Percentiles rank a stretch among this genome's conserved stretches.
Conservation (phyloP, 2,329 filamentous ascomycete species). For the Parastagonospora nodorum region DNA sequence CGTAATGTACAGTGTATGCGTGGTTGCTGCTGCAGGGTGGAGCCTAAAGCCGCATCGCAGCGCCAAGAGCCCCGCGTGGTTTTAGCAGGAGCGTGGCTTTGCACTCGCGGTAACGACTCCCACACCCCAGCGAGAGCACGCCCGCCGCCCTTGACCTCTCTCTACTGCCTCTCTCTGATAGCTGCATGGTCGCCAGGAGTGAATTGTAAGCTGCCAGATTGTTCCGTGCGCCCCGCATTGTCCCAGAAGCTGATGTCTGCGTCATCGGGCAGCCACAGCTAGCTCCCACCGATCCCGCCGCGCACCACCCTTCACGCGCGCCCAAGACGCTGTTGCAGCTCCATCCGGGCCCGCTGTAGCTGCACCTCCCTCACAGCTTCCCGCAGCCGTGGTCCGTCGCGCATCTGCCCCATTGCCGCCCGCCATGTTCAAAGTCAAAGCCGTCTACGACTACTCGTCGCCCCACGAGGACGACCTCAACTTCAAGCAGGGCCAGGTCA, state of each 20-base stretch:
- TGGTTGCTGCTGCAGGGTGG: background rate
- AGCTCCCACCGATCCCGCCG: conserved; percentile 16
- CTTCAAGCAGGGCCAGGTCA: conserved; percentile 84
- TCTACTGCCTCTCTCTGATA: conserved; percentile 9
- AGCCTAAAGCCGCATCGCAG: background rate
- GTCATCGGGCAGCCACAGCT: conserved; percentile 16
- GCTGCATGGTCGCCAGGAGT: conserved; percentile 16
- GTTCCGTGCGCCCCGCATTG: conserved; percentile 15
- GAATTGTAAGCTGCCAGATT: conserved; percentile 4
- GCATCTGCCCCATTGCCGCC: conserved; percentile 3
- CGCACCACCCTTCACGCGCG: conserved; percentile 7
- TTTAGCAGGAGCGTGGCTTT: conserved; percentile 16
- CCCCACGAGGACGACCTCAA: conserved; percentile 92
- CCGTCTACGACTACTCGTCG: conserved; percentile 91
- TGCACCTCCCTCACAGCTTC: conserved; percentile 2
- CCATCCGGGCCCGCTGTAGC: background rate
- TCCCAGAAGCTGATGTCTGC: conserved; percentile 15
- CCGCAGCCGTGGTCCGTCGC: conserved; percentile 8
- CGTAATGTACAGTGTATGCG: background rate
- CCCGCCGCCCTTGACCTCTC: conserved; percentile 8
- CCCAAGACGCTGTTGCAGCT: background rate
- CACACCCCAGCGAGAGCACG: conserved; percentile 15
- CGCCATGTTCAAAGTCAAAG: conserved; percentile 83
- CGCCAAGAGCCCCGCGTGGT: background rate
- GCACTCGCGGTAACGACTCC: conserved; percentile 16